phyloP scores from a whole-genome alignment of 2,329 filamentous ascomycete species.

The Fusarium austroafricanum region DNA sequence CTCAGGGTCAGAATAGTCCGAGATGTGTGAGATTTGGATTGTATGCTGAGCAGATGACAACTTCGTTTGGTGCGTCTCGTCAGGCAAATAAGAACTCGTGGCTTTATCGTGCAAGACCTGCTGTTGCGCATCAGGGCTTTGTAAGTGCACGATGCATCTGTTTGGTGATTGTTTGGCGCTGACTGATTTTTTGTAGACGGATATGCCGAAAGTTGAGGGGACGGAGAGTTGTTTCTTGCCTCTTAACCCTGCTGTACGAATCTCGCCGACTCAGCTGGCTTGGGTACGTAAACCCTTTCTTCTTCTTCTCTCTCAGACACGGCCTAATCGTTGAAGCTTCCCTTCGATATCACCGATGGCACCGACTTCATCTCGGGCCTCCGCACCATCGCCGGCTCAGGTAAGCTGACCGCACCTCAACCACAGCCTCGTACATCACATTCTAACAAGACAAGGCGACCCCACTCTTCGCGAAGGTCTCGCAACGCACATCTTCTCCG shows the following conservation, averaged over 20 bases:
- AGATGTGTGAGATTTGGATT: slow-evolving; percentile 54
- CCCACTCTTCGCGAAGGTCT: slow-evolving; percentile 61
- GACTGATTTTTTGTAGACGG: slow-evolving; percentile 24
- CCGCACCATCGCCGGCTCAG: slow-evolving; percentile 61
- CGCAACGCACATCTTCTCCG: slow-evolving; percentile 61
- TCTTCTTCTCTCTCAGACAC: rapidly evolving
- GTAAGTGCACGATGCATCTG: slow-evolving; percentile 15
- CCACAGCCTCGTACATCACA: too few relatives aligned
- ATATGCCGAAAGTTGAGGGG: slow-evolving; percentile 40
- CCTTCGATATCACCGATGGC: slow-evolving; percentile 55
- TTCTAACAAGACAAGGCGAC: slow-evolving; percentile 47
- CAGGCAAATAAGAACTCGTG: slow-evolving; percentile 49
- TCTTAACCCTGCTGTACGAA: slow-evolving; percentile 37
- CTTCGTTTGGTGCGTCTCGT: slow-evolving; percentile 49
- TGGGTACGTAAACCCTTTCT: slow-evolving; percentile 22
- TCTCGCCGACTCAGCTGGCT: slow-evolving; percentile 43
- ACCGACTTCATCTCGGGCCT: slow-evolving; percentile 52
- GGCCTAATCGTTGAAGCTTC: slow-evolving; percentile 19
- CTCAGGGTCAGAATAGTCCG: slow-evolving; percentile 59
- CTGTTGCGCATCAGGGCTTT: slow-evolving; percentile 49
- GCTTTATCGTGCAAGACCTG: slow-evolving; percentile 47
- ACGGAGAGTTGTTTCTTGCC: slow-evolving; percentile 44
- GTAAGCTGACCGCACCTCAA: not conserved
- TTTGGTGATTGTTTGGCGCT: rapidly evolving
- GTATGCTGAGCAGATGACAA: slow-evolving; percentile 59